Evolutionary conservation across 345 rosid genomes (phyloP), one percentile per base, ranked within the genome.

Genomic region (Linum usitatissimum): DNA sequence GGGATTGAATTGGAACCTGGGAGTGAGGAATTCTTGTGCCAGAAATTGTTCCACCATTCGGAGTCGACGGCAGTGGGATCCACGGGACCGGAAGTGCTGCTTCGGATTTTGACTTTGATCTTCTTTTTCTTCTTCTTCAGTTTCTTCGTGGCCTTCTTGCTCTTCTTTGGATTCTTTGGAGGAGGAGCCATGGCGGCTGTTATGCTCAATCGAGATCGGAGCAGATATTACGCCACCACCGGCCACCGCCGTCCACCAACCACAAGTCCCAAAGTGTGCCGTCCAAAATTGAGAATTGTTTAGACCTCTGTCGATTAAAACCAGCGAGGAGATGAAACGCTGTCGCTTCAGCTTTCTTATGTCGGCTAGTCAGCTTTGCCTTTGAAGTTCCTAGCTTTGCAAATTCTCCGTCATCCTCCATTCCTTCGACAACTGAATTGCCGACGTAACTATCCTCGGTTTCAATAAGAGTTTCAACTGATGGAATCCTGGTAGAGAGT

Each of bases 31-130:
- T 88, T 88, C 71, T 80, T 84, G 66, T 55, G 80, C 87, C 83
- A 84, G 90, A 91, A 91, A 73, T 74, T 68, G 39, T 77, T 84
- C 98, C 98, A 91, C 98, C 98, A 91, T 64, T 88, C 96, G 62
- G 95, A 83, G 58, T 91, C 96, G 40, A 66, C 65, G 62, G 88
- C 80, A 23, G 77, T 83, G 55, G 91, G 94, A 38, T 84, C 98
- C 38, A 79, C 45, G 7, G 96, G 87, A 63, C 66, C 84, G 0
- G 60, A 64, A 61, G 68, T 70, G 23, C 71, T 21, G 66, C 59
- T 72, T 73, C 63, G 75, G 67, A 66, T 71, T 75, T 56, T 62
- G 58, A 17, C 57, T 53, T 53, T 60, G 48, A 21, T 53, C 19
- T 66, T 66, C 56, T 12, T 60, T 17, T 82, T 90, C 83, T 85